Percentiles rank a stretch among this genome's conserved stretches.
Evolutionary conservation across 768 basidiomycete species (phyloP).

Genomic region (Udeniomyces megalosporus): DNA sequence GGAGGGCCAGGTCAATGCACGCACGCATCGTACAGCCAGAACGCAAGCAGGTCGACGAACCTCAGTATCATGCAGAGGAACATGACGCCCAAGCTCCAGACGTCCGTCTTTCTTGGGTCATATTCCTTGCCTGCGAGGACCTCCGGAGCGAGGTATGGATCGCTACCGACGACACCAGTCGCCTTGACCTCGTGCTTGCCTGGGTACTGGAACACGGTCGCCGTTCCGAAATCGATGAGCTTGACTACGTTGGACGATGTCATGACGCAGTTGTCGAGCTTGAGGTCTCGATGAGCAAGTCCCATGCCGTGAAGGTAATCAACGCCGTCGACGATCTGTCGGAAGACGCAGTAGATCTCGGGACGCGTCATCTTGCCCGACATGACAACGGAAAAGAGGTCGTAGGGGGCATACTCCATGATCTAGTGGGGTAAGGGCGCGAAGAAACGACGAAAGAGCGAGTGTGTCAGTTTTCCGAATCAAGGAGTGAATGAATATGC

Average conservation of each 20-base stretch:
- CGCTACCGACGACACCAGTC: slow-evolving; percentile 84
- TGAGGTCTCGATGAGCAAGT: slow-evolving; percentile 93
- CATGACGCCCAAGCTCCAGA: slow-evolving; percentile 96
- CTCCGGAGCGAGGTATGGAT: slow-evolving; percentile 96
- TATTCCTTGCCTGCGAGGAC: slow-evolving; percentile 65
- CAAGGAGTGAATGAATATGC: slow-evolving; percentile 14
- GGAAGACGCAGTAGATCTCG: slow-evolving; percentile 97
- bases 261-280: slow-evolving; percentile 99
- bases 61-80: slow-evolving; percentile 98
- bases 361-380: slow-evolving; percentile 95
- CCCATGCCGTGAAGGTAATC: slow-evolving; percentile 96
- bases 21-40: neutral
- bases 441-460: slow-evolving; percentile 9
- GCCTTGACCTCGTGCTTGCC: slow-evolving; percentile 65
- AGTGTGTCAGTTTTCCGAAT: too few species aligned
- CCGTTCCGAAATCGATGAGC: slow-evolving; percentile 97
- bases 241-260: slow-evolving; percentile 87
- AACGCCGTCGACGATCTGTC: slow-evolving; percentile 94
- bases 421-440: slow-evolving; percentile 39
- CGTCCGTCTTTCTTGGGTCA: slow-evolving; percentile 93
- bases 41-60: neutral
- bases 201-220: slow-evolving; percentile 98
- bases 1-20: neutral
- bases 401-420: slow-evolving; percentile 98
- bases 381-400: slow-evolving; percentile 99